Base-by-base conservation (phyloP, 805 yeast genomes). In the Pichia sporocuriosa region DNA sequence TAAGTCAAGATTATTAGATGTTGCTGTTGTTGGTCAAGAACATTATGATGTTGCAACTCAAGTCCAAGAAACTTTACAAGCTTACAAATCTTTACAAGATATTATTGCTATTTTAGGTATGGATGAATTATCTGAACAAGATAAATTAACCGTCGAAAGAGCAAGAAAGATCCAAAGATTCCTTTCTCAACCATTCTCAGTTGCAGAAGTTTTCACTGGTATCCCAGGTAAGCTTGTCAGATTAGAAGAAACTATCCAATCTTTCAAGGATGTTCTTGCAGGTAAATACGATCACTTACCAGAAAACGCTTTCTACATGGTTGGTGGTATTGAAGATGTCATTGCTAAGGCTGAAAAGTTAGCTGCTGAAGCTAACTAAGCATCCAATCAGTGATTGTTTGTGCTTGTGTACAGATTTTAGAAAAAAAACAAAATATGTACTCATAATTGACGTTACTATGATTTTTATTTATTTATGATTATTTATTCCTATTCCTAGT, bases 31-130 rank as follows among this genome's bases (percentile, higher is more conserved):
- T 61, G 98, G 98, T 73, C 84, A 87, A 73, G 98, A 93, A 78
- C 98, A 93, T 78, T 93, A 93, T 76, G 84, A 82, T 59, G 87
- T 84, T 68, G 98, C 98, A 54, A 75, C 95, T 59, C 66, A 72
- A 62, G 98, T 93, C 58, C 98, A 93, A 79, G 93, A 89, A 77
- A 93, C 98, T 61, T 79, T 93, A 70, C 98, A 93, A 79, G 96
- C 97, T 61, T 93, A 93, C 84, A 93, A 93, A 81, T 93, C 98
- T 60, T 80, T 93, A 70, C 98, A 93, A 79, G 98, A 93, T 83
- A 93, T 93, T 73, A 93, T 93, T 82, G 98, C 98, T 72, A 93
- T 93, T 81, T 84, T 93, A 72, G 98, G 98, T 89, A 93, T 93
- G 98, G 98, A 93, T 74, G 98, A 93, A 80, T 83, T 93, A 77